Conservation (phyloP, 176 grass and related monocot species). For the Carex pumila region DNA sequence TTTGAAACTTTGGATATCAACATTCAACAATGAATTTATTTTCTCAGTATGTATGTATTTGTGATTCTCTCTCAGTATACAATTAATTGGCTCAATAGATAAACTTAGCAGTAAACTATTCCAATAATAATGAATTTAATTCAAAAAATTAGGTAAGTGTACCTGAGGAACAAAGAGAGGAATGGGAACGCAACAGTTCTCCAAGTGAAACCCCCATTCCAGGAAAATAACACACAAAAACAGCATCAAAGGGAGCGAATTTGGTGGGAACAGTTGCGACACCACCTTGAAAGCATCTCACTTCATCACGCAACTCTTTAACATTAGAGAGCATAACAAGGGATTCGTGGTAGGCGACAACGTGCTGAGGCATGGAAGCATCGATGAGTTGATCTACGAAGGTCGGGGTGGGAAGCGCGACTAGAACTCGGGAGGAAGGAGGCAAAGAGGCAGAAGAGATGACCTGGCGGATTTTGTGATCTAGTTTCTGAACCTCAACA, state of each 20-base stretch:
- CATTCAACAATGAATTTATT: too few species aligned
- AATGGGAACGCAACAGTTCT: conserved; percentile 42
- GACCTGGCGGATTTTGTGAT: conserved; percentile 18
- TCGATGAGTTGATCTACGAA: conserved; percentile 45
- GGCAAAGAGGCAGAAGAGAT: conserved; percentile 38
- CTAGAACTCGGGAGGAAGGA: conserved; percentile 50
- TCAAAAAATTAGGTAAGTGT: background rate
- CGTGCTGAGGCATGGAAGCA: conserved; percentile 28
- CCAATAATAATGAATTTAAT: background rate
- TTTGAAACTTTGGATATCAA: background rate
- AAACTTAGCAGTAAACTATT: background rate
- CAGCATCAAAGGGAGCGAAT: conserved; percentile 52
- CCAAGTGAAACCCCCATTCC: conserved; percentile 60
- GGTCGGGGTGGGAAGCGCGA: conserved; percentile 43
- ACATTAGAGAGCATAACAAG: conserved; percentile 66
- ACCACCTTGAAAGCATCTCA: conserved; percentile 78
- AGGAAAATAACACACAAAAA: conserved; percentile 89
- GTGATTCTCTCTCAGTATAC: background rate
- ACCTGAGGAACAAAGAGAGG: conserved; percentile 27
- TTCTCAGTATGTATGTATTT: background rate
- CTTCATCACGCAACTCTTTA: conserved; percentile 75
- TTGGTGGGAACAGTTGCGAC: conserved; percentile 54
- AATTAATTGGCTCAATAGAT: background rate
- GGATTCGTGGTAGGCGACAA: conserved; percentile 78
- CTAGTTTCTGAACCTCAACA: conserved; percentile 13